Evolutionary conservation across 345 rosid genomes (phyloP).

Genomic region (Arabidopsis arenosa): DNA sequence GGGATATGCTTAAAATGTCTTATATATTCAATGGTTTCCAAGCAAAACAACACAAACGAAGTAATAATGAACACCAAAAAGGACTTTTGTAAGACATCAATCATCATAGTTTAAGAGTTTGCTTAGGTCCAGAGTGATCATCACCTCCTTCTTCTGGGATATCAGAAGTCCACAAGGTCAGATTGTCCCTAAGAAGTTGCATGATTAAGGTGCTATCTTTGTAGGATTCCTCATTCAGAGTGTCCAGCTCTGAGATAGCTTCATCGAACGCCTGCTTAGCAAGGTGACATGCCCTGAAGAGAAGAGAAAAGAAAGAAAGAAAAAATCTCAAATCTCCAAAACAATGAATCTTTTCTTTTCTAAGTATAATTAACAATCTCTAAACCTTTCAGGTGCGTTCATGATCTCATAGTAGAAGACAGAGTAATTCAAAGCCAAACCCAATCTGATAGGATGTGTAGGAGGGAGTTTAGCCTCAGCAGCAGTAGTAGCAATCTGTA

Average conservation of each 20-base stretch:
- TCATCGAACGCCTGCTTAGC: constrained; percentile 79
- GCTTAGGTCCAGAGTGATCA: constrained; percentile 16
- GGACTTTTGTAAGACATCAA: not conserved
- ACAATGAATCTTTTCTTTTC: constrained; percentile 1
- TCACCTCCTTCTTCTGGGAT: constrained; percentile 75
- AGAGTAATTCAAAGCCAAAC: constrained; percentile 78
- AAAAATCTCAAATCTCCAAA: constrained; percentile 21
- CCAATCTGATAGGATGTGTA: constrained; percentile 76
- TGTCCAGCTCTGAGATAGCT: constrained; percentile 74
- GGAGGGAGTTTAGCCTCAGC: constrained; percentile 70
- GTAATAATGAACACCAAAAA: not conserved
- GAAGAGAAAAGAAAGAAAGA: not conserved
- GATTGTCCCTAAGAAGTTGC: constrained; percentile 81
- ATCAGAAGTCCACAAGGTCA: constrained; percentile 78
- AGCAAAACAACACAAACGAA: constrained; percentile 13
- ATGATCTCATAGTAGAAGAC: constrained; percentile 81
- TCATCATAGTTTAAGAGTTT: constrained; percentile 18
- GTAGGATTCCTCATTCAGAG: constrained; percentile 71
- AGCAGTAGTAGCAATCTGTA: constrained; percentile 61
- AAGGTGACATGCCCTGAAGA: constrained; percentile 71
- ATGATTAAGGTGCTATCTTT: constrained; percentile 79
- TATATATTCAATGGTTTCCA: not conserved
- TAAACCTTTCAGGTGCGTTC: constrained; percentile 79
- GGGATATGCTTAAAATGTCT: constrained; percentile 12
- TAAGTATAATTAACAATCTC: not conserved